Evolutionary conservation across 345 rosid genomes (phyloP).

Genomic region (Hibiscus tridactylites): DNA sequence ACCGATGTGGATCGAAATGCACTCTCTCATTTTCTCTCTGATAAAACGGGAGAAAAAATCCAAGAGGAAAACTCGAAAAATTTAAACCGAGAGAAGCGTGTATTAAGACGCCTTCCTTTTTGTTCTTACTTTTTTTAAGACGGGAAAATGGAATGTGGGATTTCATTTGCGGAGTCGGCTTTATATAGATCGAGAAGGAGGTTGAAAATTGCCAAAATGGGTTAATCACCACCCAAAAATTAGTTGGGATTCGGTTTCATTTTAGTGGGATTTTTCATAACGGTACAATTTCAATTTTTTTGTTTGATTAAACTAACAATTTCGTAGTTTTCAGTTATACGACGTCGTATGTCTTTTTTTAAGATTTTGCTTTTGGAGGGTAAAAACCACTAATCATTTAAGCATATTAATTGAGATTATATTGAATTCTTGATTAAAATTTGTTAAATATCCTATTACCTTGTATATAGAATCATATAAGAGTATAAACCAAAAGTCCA

Average conservation of each 20-base stretch:
- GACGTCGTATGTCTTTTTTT: no score
- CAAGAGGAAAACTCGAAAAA: not conserved
- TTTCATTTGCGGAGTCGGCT: no score
- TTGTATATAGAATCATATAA: no score
- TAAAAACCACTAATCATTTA: no score
- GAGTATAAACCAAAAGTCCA: no score
- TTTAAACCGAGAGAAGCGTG: slow-evolving; percentile 18
- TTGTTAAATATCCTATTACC: no score
- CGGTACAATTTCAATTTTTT: not conserved
- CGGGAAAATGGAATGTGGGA: not conserved
- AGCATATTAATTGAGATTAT: not conserved
- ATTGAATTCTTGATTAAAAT: not conserved
- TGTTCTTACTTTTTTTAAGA: not conserved
- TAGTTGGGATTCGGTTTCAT: not conserved
- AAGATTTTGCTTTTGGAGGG: no score
- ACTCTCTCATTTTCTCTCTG: slow-evolving; percentile 24
- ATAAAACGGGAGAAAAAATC: not conserved
- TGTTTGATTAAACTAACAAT: no score
- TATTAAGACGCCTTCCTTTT: slow-evolving; percentile 43
- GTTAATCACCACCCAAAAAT: not conserved
- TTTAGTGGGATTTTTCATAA: not conserved
- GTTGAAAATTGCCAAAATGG: not conserved
- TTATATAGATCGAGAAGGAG: not conserved
- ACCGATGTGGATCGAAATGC: slow-evolving; percentile 31
- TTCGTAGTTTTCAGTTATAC: no score